Conservation (phyloP, 1,284 basidiomycete genomes). For the Cutaneotrichosporon mucoides region DNA sequence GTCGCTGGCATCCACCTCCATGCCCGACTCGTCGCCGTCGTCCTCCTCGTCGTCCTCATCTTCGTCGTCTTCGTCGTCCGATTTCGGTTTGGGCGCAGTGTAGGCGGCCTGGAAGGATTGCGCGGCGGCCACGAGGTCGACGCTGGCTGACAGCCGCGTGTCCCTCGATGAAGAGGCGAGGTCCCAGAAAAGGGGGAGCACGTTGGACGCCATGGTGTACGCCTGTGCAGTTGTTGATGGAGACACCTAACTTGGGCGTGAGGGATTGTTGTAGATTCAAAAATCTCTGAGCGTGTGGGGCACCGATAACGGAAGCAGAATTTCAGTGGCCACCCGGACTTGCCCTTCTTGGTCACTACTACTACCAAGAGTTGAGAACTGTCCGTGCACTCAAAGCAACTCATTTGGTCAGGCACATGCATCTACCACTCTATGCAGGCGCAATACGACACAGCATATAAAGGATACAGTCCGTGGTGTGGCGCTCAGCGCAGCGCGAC, state of each 20-base stretch:
- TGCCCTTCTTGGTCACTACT: too few species aligned
- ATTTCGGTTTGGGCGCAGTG: constrained; percentile 7
- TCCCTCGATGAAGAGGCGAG: constrained; percentile 77
- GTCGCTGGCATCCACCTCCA: constrained; percentile 36
- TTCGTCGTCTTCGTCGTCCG: constrained; percentile 29
- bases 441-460: constrained; percentile 4
- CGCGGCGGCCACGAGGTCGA: constrained; percentile 72
- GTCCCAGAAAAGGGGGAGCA: constrained; percentile 86
- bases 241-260: too few species aligned
- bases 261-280: too few species aligned
- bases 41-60: constrained; percentile 52
- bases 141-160: constrained; percentile 77
- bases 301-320: too few species aligned
- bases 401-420: background rate
- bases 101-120: constrained; percentile 68
- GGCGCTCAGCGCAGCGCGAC: constrained; percentile 3
- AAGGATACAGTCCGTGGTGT: constrained; percentile 11
- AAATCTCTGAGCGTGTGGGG: too few species aligned
- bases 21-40: constrained; percentile 52
- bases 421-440: constrained; percentile 5
- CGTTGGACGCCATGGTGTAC: constrained; percentile 39
- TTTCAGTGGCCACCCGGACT: too few species aligned
- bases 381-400: too few species aligned
- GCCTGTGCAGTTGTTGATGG: too few species aligned
- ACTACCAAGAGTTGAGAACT: too few species aligned